These are phyloP conservation scores for Dissophora globulifera DNA, from an alignment of 192 early-diverging fungal genomes.

Conservation along the genomic window DNA sequence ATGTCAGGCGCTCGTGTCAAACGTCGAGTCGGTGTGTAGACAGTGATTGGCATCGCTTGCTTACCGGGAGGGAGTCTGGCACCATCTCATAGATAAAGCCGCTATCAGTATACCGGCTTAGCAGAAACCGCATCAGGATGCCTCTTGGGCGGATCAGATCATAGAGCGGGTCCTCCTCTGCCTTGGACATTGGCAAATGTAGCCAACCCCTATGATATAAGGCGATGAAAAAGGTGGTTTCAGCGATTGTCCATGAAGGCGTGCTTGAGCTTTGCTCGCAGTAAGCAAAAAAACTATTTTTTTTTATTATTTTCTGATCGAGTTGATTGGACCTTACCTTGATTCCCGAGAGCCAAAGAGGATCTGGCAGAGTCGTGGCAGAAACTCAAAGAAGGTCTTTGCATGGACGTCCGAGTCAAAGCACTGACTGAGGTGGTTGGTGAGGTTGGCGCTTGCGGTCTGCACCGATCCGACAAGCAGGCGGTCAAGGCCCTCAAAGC, in stretches of 20 bases:
- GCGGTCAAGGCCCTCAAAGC: constrained; percentile 48
- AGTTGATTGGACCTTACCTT: no score
- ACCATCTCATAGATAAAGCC: constrained; percentile 49
- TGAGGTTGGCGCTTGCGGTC: constrained; percentile 42
- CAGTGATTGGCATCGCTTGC: no score
- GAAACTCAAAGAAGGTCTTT: constrained; percentile 49
- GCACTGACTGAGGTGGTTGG: constrained; percentile 37
- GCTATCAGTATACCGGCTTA: constrained; percentile 38
- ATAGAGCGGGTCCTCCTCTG: constrained; percentile 42
- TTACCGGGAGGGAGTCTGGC: constrained; percentile 39
- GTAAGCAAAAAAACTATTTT: neutral
- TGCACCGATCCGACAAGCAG: constrained; percentile 47
- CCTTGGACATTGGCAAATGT: constrained; percentile 47
- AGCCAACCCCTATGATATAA: constrained; percentile 32
- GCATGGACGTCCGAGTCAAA: constrained; percentile 48
- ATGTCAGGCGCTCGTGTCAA: neutral
- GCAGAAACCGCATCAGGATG: constrained; percentile 34
- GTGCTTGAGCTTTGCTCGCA: no score
- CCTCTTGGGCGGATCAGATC: constrained; percentile 41
- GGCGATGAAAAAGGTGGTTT: no score
- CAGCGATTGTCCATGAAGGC: no score
- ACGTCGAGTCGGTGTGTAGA: neutral
- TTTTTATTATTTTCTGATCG: no score
- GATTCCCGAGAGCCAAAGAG: constrained; percentile 51
- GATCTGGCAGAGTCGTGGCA: constrained; percentile 46